phyloP scores from a whole-genome alignment of 768 basidiomycete species.

The Amanita phalloides region DNA sequence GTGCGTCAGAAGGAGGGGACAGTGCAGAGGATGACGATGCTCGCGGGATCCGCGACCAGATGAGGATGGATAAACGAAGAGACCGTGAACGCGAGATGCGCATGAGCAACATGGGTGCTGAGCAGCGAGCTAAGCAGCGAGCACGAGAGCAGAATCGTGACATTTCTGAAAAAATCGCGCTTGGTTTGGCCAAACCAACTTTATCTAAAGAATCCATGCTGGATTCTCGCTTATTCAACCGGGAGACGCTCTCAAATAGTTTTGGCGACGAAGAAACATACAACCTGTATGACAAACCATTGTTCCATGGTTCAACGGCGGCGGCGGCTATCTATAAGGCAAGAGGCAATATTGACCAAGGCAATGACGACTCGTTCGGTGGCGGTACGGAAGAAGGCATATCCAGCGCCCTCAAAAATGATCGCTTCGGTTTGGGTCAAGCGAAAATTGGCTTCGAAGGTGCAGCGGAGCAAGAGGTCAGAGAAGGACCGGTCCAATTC shows the following conservation, averaged over 20 bases:
- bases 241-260: conserved; percentile 69
- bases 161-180: conserved; percentile 97
- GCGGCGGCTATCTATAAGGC: conserved; percentile 99
- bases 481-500: conserved; percentile 95
- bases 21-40: conserved; percentile 77
- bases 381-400: conserved; percentile 96
- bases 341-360: conserved; percentile 72
- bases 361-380: conserved; percentile 86
- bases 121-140: conserved; percentile 91
- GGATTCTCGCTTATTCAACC: conserved; percentile 95
- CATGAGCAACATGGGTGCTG: conserved; percentile 98
- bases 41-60: conserved; percentile 76
- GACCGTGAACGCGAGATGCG: conserved; percentile 97
- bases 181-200: conserved; percentile 95
- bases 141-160: conserved; percentile 97
- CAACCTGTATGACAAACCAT: conserved; percentile 85
- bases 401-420: conserved; percentile 80
- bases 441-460: conserved; percentile 87
- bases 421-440: conserved; percentile 85
- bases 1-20: conserved; percentile 41
- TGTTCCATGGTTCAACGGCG: conserved; percentile 94
- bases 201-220: conserved; percentile 94
- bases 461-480: conserved; percentile 71
- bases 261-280: conserved; percentile 95
- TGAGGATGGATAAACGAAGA: conserved; percentile 84